Evolutionary conservation across 1,284 basidiomycete genomes (phyloP).

Genomic region (Neotropicomus parvogracilis): DNA sequence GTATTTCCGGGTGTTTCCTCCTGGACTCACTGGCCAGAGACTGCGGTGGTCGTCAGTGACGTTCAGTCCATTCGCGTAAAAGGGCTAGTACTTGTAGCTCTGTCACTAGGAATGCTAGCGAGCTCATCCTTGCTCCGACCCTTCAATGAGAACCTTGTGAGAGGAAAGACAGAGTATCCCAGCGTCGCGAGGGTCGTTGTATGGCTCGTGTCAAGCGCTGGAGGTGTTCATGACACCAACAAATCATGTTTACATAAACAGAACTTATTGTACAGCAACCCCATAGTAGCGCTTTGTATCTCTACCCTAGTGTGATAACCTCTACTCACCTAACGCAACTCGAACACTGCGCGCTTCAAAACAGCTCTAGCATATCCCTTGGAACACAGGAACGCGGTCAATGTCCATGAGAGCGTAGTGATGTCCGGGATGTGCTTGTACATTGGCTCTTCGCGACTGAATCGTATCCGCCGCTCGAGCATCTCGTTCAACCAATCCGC

Average conservation of each 20-base stretch:
- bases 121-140: slow-evolving; percentile 41
- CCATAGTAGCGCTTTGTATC: too few species aligned
- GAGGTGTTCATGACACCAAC: neutral
- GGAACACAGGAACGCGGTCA: too few species aligned
- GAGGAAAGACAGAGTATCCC: neutral
- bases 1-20: slow-evolving; percentile 78
- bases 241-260: slow-evolving; percentile 6
- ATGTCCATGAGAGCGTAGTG: too few species aligned
- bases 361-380: too few species aligned
- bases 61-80: neutral
- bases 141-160: neutral
- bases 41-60: slow-evolving; percentile 35
- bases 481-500: too few species aligned
- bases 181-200: neutral
- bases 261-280: too few species aligned
- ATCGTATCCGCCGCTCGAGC: too few species aligned
- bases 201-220: neutral
- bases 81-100: slow-evolving; percentile 44
- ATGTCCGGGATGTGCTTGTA: too few species aligned
- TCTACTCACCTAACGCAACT: neutral
- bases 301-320: too few species aligned
- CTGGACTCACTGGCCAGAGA: slow-evolving; percentile 78
- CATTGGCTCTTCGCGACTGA: too few species aligned
- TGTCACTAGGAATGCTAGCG: slow-evolving; percentile 51
- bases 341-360: too few species aligned